Evolutionary conservation across 2,329 filamentous ascomycete species (phyloP).

Genomic region (Aspergillus terreus): DNA sequence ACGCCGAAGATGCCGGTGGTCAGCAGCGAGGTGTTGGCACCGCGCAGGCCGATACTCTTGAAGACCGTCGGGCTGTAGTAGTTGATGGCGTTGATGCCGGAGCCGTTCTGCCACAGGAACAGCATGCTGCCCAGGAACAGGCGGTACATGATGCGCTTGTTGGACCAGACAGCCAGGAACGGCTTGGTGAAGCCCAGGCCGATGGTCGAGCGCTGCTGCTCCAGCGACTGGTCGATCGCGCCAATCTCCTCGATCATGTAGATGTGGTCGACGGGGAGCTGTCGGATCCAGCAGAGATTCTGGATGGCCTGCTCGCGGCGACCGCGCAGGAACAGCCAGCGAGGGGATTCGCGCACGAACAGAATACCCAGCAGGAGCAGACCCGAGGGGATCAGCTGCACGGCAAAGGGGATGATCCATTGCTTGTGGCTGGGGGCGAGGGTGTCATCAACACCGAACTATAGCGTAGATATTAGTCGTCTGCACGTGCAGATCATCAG

Average conservation of each 20-base stretch:
- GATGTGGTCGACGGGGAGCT: slow-evolving; percentile 40
- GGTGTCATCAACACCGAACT: slow-evolving; percentile 52
- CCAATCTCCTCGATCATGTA: slow-evolving; percentile 73
- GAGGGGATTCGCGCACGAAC: slow-evolving; percentile 62
- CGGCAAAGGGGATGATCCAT: slow-evolving; percentile 42
- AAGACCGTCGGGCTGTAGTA: slow-evolving; percentile 71
- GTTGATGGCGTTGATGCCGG: slow-evolving; percentile 75
- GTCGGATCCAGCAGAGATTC: slow-evolving; percentile 48
- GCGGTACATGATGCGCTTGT: slow-evolving; percentile 62
- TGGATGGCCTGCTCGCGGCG: slow-evolving; percentile 62
- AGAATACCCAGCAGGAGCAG: slow-evolving; percentile 52
- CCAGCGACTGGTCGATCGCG: slow-evolving; percentile 66
- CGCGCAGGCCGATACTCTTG: slow-evolving; percentile 59
- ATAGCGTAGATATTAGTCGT: slow-evolving; percentile 8
- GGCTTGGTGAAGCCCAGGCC: slow-evolving; percentile 73
- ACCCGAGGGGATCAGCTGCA: slow-evolving; percentile 40
- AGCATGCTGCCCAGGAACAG: slow-evolving; percentile 70
- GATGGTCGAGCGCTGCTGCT: slow-evolving; percentile 59
- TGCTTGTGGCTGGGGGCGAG: slow-evolving; percentile 32
- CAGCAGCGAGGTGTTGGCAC: slow-evolving; percentile 57
- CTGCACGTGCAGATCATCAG: background rate
- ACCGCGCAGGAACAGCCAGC: slow-evolving; percentile 67
- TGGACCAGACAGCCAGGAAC: slow-evolving; percentile 54
- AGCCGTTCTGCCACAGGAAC: slow-evolving; percentile 76
- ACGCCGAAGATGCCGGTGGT: slow-evolving; percentile 76